A percentile compares a stretch with the other conserved stretches of the same genome.
Conservation (phyloP, 805 yeast species). For the Ascoidea asiatica region DNA sequence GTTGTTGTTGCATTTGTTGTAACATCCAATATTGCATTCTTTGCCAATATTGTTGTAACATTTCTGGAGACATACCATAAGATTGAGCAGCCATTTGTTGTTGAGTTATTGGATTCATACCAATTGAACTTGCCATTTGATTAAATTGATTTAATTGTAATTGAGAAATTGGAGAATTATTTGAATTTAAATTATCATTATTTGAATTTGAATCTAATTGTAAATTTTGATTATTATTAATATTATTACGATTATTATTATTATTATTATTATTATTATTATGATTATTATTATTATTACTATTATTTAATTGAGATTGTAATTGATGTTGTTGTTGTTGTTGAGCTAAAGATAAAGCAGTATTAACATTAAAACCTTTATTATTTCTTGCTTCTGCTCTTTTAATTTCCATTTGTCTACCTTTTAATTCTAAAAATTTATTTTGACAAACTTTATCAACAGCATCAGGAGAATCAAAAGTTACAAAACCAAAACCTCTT, state of each 20-base stretch:
- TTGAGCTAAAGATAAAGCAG: slow-evolving; percentile 5
- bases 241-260: slow-evolving; percentile 7
- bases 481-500: slow-evolving; percentile 93
- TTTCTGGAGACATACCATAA: slow-evolving; percentile 30
- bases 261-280: slow-evolving; percentile 8
- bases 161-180: slow-evolving; percentile 9
- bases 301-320: slow-evolving; percentile 1
- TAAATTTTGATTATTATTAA: slow-evolving; percentile 12
- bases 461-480: slow-evolving; percentile 89
- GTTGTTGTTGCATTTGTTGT: slow-evolving; percentile 28
- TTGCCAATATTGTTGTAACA: slow-evolving; percentile 52
- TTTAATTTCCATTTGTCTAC: slow-evolving; percentile 73
- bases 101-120: slow-evolving; percentile 18
- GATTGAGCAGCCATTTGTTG: slow-evolving; percentile 17
- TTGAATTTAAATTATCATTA: slow-evolving; percentile 3
- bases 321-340: slow-evolving; percentile 8
- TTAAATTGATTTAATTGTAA: slow-evolving; percentile 3
- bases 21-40: slow-evolving; percentile 52
- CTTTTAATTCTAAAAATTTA: slow-evolving; percentile 73
- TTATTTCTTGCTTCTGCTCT: slow-evolving; percentile 75
- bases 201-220: slow-evolving; percentile 18
- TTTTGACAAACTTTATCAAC: slow-evolving; percentile 80
- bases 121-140: slow-evolving; percentile 14
- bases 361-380: slow-evolving; percentile 21
- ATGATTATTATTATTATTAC: slow-evolving; percentile 8